Evolutionary conservation across 176 grass and related monocot genomes (phyloP), one percentile per base, ranked within the genome.

Genomic region (Panicum miliaceum): DNA sequence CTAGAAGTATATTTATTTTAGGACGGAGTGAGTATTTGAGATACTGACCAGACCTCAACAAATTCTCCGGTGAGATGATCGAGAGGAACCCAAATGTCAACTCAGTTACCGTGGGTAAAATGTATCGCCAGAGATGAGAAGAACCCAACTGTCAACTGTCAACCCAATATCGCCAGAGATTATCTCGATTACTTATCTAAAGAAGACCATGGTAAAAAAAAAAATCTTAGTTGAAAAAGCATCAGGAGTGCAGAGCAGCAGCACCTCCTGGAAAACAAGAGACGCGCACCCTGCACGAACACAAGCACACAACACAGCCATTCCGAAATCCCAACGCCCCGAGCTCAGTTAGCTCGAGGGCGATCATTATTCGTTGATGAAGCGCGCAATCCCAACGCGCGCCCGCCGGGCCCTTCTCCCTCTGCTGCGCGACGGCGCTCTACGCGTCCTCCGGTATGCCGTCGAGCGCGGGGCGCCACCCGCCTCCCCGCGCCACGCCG

Each of bases 211-310:
- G 43, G 70, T 73, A 16, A 51, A 45, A 46, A 16, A 16, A 73
- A 45, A 26, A 51, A 1, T 9, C 42, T 48, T 6, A 32, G 45
- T 29, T 9, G 43, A 19, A 50, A 73, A 27, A 36, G 38, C 47
- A 85, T 51, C 73, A 41, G 75, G 84, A 92, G 84, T 65, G 81
- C 84, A 78, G 52, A 73, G 62, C 69, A 81, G 88, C 69, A 87
- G 84, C 91, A 87, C 88, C 90, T 78, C 70, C 82, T 16, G 19
- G 58, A 38, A 57, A 63, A 77, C 48, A 53, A 50, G 35, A 27
- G 22, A 22, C 53, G 38, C 25, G 25, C 27, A 41, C 71, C 14
- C 53, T 79, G 48, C 23, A 50, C 43, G 5, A 69, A 56, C 22
- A 40, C 2, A 58, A 48, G 14, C n/a, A 38, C 25, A 19, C 16